Conservation (phyloP, 1,284 basidiomycete genomes). For the Rhodotorula sp. region DNA sequence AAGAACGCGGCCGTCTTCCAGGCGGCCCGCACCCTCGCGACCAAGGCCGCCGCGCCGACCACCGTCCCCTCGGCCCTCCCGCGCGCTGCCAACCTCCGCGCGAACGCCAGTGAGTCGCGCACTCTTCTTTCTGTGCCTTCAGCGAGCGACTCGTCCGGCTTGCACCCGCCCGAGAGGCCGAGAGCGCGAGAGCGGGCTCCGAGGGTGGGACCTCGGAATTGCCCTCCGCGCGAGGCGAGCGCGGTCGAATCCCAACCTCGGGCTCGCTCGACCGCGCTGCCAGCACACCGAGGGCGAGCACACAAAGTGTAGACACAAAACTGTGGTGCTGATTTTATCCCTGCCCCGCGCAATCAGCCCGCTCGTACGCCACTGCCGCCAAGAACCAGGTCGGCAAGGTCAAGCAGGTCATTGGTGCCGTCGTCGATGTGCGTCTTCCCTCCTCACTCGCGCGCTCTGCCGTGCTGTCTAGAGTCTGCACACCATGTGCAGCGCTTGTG, state of each 20-base stretch:
- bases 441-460: slow-evolving; percentile 46
- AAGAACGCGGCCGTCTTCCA: slow-evolving; percentile 36
- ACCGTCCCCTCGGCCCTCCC: slow-evolving; percentile 22
- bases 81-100: slow-evolving; percentile 21
- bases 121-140: too few species aligned
- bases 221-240: background rate
- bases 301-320: background rate
- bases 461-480: background rate
- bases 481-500: too few species aligned
- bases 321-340: too few species aligned
- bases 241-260: background rate
- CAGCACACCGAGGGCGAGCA: background rate
- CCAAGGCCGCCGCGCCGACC: slow-evolving; percentile 31
- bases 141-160: too few species aligned
- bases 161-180: background rate
- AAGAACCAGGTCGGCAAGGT: slow-evolving; percentile 69
- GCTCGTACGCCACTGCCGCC: slow-evolving; percentile 87
- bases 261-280: too few species aligned
- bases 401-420: slow-evolving; percentile 70
- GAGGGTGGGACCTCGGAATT: slow-evolving; percentile 26
- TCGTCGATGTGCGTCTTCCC: slow-evolving; percentile 68
- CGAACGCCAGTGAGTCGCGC: slow-evolving; percentile 22
- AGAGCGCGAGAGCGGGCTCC: background rate
- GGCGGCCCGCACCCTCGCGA: slow-evolving; percentile 36
- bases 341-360: slow-evolving; percentile 54